Conservation (phyloP, 345 rosid genomes). For the Laguncularia racemosa region DNA sequence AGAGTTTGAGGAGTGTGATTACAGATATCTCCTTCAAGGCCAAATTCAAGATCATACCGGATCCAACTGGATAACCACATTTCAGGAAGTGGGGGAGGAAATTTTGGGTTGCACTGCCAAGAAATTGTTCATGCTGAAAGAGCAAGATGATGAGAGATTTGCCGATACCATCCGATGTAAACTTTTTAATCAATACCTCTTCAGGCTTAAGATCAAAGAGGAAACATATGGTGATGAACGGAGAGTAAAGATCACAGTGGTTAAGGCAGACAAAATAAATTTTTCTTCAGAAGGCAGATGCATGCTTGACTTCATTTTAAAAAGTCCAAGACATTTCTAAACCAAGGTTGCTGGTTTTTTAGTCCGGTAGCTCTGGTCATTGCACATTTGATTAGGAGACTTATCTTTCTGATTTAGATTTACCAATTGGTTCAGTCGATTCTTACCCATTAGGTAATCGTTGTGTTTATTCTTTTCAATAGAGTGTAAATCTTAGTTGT, state of each 20-base stretch:
- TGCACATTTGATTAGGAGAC: too few relatives aligned
- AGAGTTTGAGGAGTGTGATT: slow-evolving; percentile 81
- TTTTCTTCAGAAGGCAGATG: slow-evolving; percentile 55
- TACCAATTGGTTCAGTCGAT: too few relatives aligned
- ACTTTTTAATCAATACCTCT: slow-evolving; percentile 49
- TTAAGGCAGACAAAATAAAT: slow-evolving; percentile 57
- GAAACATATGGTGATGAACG: slow-evolving; percentile 77
- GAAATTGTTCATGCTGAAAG: slow-evolving; percentile 57
- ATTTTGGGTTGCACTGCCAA: slow-evolving; percentile 65
- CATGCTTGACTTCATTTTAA: slow-evolving; percentile 47
- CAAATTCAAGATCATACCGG: slow-evolving; percentile 92
- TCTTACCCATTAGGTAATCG: too few relatives aligned
- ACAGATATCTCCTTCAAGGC: slow-evolving; percentile 76
- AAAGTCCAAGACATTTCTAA: slow-evolving; percentile 11
- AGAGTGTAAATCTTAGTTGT: too few relatives aligned
- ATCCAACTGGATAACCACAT: slow-evolving; percentile 76
- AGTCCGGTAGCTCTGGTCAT: background rate
- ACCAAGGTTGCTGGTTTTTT: too few relatives aligned
- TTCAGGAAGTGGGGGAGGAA: slow-evolving; percentile 85
- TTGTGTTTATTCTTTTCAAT: too few relatives aligned
- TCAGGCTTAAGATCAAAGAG: slow-evolving; percentile 85
- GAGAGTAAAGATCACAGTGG: slow-evolving; percentile 66
- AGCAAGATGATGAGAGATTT: slow-evolving; percentile 52
- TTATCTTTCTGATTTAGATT: too few relatives aligned
- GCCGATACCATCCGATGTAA: slow-evolving; percentile 36